Percentiles rank a stretch among this genome's conserved stretches.
Conservation (phyloP, 2,329 filamentous ascomycete species). For the Penicillium hordei region DNA sequence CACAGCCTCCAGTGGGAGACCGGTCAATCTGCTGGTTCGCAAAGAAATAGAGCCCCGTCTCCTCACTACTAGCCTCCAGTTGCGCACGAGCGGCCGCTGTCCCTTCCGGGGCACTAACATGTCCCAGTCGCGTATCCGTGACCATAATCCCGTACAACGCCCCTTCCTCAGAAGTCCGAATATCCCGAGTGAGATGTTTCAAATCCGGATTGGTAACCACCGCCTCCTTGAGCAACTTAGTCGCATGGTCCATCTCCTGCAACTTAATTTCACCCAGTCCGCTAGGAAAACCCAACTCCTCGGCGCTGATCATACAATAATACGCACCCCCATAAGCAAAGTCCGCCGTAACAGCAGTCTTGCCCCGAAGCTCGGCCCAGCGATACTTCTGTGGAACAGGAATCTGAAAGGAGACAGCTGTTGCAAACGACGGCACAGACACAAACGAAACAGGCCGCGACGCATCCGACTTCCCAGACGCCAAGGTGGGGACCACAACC, state of each 20-base stretch:
- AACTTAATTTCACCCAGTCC: conserved; percentile 33
- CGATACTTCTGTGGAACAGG: conserved; percentile 28
- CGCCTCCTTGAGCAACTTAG: conserved; percentile 35
- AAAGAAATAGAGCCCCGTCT: conserved; percentile 49
- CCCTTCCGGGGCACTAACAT: conserved; percentile 10
- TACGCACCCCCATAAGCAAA: conserved; percentile 50
- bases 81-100: conserved; percentile 23
- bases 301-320: conserved; percentile 41
- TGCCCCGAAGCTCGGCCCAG: conserved; percentile 42
- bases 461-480: conserved; percentile 38
- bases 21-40: conserved; percentile 51
- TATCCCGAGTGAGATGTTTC: conserved; percentile 3
- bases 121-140: conserved; percentile 13
- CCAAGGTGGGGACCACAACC: conserved; percentile 42
- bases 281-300: conserved; percentile 42
- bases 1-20: conserved; percentile 41
- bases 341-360: conserved; percentile 31
- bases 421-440: conserved; percentile 46
- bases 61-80: conserved; percentile 30
- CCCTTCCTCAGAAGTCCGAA: conserved; percentile 8
- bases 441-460: conserved; percentile 43
- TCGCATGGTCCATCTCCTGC: conserved; percentile 32
- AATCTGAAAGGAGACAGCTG: conserved; percentile 34
- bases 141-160: conserved; percentile 24
- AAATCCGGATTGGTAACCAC: conserved; percentile 20